Percentiles rank a stretch among this genome's conserved stretches.
These are phyloP conservation scores for Ustilago sp. DNA, from an alignment of 1,284 basidiomycete species.

Conservation along the genomic window DNA sequence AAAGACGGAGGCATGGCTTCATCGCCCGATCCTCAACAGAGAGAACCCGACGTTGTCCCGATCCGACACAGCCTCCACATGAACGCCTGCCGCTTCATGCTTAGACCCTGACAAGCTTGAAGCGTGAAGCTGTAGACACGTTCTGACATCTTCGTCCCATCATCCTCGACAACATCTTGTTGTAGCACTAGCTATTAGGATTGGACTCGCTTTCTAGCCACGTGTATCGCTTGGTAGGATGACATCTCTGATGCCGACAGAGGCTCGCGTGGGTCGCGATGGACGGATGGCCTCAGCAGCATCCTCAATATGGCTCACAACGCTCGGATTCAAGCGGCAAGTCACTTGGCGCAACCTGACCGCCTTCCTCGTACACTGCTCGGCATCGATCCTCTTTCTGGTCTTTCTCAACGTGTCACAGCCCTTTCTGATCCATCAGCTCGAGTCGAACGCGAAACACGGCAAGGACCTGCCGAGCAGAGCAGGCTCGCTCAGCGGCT, in stretches of 20 bases:
- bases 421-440: constrained; percentile 59
- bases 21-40: not conserved
- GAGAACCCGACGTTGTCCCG: not conserved
- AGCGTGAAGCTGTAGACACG: not conserved
- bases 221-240: constrained; percentile 4
- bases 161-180: not conserved
- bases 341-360: constrained; percentile 44
- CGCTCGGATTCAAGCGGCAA: constrained; percentile 37
- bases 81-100: not conserved
- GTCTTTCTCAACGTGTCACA: constrained; percentile 59
- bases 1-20: too few species aligned
- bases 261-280: not conserved
- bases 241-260: not conserved
- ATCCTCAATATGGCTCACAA: constrained; percentile 18
- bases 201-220: too few species aligned
- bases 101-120: not conserved
- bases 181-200: too few species aligned
- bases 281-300: not conserved
- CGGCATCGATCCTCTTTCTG: constrained; percentile 55
- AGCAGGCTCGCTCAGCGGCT: constrained; percentile 57
- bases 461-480: constrained; percentile 11
- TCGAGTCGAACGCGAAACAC: constrained; percentile 23
- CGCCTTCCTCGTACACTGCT: constrained; percentile 51
- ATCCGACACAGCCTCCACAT: not conserved
- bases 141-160: not conserved